A percentile compares a stretch with the other conserved stretches of the same genome.
Evolutionary conservation across 495 filamentous ascomycete species (phyloP).

Genomic region (Daldinia grandis): DNA sequence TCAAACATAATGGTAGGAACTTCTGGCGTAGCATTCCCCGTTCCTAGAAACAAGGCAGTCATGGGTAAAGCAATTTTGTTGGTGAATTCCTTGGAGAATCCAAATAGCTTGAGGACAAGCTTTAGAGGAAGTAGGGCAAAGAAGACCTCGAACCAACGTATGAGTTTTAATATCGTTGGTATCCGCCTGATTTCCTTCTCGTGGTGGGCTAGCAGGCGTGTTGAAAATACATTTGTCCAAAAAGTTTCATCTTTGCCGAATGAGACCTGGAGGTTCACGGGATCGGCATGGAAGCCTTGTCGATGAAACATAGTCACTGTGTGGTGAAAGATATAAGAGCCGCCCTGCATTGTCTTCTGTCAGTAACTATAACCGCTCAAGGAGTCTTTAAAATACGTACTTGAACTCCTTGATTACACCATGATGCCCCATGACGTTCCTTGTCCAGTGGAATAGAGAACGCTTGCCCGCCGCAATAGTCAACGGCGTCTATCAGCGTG

Average conservation of each 20-base stretch:
- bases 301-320: conserved; percentile 79
- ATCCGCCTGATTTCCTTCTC: conserved; percentile 73
- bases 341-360: conserved; percentile 60
- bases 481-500: conserved; percentile 73
- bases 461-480: conserved; percentile 81
- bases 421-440: conserved; percentile 70
- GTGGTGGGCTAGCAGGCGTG: conserved; percentile 68
- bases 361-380: neutral
- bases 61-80: conserved; percentile 76
- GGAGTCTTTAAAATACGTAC: neutral
- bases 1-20: conserved; percentile 79
- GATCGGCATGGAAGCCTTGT: conserved; percentile 72
- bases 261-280: conserved; percentile 79
- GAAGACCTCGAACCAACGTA: conserved; percentile 74
- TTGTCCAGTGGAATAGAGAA: conserved; percentile 78
- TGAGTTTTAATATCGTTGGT: conserved; percentile 68
- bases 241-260: conserved; percentile 82
- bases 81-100: conserved; percentile 77
- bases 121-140: conserved; percentile 79
- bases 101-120: conserved; percentile 71
- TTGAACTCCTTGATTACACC: conserved; percentile 85
- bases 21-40: conserved; percentile 80
- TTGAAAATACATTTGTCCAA: conserved; percentile 85
- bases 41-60: conserved; percentile 81
- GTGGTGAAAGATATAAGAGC: conserved; percentile 80